Evolutionary conservation across 345 rosid species (phyloP), one percentile per base, ranked within the genome.

Genomic region (Citropsis articulata): DNA sequence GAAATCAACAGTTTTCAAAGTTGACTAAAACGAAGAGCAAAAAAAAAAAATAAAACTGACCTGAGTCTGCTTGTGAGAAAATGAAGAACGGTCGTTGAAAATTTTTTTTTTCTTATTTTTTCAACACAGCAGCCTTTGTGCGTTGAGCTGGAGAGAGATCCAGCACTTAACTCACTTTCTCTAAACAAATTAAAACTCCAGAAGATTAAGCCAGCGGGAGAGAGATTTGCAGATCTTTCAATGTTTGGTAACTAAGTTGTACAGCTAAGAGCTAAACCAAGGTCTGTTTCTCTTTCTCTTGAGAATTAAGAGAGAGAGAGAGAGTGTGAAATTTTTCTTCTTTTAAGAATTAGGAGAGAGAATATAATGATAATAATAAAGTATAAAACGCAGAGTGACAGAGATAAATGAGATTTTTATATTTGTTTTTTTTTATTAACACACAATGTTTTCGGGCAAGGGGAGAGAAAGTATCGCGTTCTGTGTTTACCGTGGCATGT

Each of bases 261-360:
- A 82, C 84, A 80, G 89, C 84, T 80, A 78, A 80, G 77, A 79
- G 69, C 65, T 16, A 12, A 40, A 80, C 9, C 71, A 67, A 65
- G 64, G 77, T 40, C 35, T 27, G 73, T 62, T 77, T 57, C 45
- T 64, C 33, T 45, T 45, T 45, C 50, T 3, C 50, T 14, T 12
- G 3, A 45, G 50, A 45, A 45, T 13, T 13, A 3, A 45, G 18
- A 45, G 50, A 45, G 50, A 45, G 16, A 1, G 48, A 1, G 50
- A 67, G 62, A 69, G 50, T 13, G 50, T 1, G 50, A 12, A 45
- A 45, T 45, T 13, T 45, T 1, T 13, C 13, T 45, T 13, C 6
- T 42, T 42, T 10, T 38, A 38, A 8, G 42, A 8, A 38, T 40
- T 40, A 72, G 63, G 62, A 69, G 79, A 69, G 66, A 36, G 75